Conservation (phyloP, 2,329 filamentous ascomycete genomes). For the Talaromyces sp. region DNA sequence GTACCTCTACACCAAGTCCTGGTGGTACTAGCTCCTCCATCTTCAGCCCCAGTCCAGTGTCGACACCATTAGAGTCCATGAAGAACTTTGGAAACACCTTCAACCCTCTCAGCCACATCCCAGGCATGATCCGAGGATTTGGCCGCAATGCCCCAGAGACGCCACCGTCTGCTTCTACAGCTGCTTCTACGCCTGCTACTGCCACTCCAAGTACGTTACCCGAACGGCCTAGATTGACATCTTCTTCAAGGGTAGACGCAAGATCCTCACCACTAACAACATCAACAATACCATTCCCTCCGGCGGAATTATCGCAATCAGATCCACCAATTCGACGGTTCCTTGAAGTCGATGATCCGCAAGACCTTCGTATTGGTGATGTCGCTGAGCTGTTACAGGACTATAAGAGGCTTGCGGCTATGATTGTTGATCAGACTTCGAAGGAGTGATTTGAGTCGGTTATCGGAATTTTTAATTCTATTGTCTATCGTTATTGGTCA, state of each 20-base stretch:
- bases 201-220: not conserved
- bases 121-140: conserved; percentile 75
- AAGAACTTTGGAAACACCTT: conserved; percentile 75
- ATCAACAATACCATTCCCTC: conserved; percentile 7
- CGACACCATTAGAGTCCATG: conserved; percentile 74
- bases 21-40: conserved; percentile 22
- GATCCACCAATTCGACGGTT: conserved; percentile 70
- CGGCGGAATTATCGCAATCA: conserved; percentile 23
- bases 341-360: conserved; percentile 67
- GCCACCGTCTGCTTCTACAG: conserved; percentile 34
- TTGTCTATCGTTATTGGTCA: not conserved
- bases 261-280: conserved; percentile 22
- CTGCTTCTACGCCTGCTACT: conserved; percentile 29
- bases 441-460: conserved; percentile 1
- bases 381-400: conserved; percentile 70
- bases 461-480: not conserved
- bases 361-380: conserved; percentile 70
- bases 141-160: conserved; percentile 51
- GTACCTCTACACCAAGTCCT: conserved; percentile 23
- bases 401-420: conserved; percentile 68
- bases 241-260: conserved; percentile 36
- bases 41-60: conserved; percentile 29
- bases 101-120: conserved; percentile 78
- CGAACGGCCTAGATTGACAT: conserved; percentile 7
- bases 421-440: conserved; percentile 48